Evolutionary conservation across 2,329 filamentous ascomycete genomes (phyloP).

Genomic region (Leptoxyphium fumago): DNA sequence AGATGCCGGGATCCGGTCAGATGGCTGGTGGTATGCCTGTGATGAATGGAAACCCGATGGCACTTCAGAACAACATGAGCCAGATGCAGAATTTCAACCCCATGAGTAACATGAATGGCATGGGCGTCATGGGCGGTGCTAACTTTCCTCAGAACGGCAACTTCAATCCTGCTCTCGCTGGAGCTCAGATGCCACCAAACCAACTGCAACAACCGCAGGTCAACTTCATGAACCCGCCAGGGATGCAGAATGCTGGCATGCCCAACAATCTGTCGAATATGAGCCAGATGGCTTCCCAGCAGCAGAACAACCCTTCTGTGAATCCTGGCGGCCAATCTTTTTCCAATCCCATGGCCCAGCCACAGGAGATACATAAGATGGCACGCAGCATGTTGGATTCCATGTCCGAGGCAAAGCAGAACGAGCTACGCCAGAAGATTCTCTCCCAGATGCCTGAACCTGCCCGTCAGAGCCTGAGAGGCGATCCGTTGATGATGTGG

Average conservation of each 20-base stretch:
- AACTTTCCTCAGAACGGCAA: constrained; percentile 4
- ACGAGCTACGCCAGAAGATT: constrained; percentile 9
- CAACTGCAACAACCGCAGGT: constrained; percentile 7
- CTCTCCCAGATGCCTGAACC: constrained; percentile 8
- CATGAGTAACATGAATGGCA: constrained; percentile 11
- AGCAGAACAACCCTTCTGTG: constrained; percentile 6
- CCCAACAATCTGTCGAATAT: constrained; percentile 9
- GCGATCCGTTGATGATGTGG: constrained; percentile 12
- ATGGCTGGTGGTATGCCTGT: not conserved
- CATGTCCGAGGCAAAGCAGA: constrained; percentile 4
- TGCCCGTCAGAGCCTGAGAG: constrained; percentile 10
- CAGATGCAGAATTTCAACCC: constrained; percentile 2
- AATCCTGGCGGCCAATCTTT: constrained; percentile 6
- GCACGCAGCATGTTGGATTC: constrained; percentile 9
- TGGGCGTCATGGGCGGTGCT: constrained; percentile 11
- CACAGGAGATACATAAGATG: constrained; percentile 7
- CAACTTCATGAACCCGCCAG: constrained; percentile 10
- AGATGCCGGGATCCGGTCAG: constrained; percentile 4
- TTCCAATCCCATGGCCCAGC: constrained; percentile 16
- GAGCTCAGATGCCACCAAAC: constrained; percentile 6
- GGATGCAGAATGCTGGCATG: constrained; percentile 14
- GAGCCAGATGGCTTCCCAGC: constrained; percentile 1
- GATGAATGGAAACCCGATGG: constrained; percentile 12
- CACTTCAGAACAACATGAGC: constrained; percentile 7
- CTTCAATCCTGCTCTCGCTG: constrained; percentile 7